A percentile compares a stretch with the other conserved stretches of the same genome.
Evolutionary conservation across 345 rosid genomes (phyloP).

Genomic region (Brassica nigra): DNA sequence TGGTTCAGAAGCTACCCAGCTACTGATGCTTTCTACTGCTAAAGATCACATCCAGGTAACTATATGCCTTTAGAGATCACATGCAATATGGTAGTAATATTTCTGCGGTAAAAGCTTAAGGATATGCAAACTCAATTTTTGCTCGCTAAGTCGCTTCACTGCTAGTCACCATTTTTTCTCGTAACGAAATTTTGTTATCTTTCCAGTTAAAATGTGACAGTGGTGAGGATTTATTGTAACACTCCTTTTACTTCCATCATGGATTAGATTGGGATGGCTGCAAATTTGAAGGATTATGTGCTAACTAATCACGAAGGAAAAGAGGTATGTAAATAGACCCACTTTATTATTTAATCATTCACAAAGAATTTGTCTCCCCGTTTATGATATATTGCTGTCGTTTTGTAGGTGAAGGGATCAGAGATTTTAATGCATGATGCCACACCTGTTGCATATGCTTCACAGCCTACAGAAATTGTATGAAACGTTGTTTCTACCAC

Average conservation of each 20-base stretch:
- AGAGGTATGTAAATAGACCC: slow-evolving; percentile 48
- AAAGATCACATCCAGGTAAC: slow-evolving; percentile 88
- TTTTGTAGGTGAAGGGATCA: slow-evolving; percentile 73
- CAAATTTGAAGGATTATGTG: slow-evolving; percentile 74
- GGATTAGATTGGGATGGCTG: slow-evolving; percentile 83
- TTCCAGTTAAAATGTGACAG: not conserved
- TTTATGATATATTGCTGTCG: slow-evolving; percentile 17
- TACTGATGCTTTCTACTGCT: slow-evolving; percentile 70
- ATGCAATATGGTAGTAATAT: not conserved
- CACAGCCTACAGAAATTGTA: slow-evolving; percentile 78
- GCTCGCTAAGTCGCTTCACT: slow-evolving; percentile 8
- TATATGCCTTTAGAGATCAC: not conserved
- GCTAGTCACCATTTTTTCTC: not conserved
- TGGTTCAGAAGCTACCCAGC: slow-evolving; percentile 65
- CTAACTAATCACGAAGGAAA: slow-evolving; percentile 66
- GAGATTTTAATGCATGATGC: slow-evolving; percentile 71
- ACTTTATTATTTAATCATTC: slow-evolving; percentile 5
- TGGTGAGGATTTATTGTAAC: not conserved
- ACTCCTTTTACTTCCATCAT: slow-evolving; percentile 3
- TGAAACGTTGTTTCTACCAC: slow-evolving; percentile 18
- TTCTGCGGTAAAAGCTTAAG: not conserved
- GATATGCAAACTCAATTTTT: slow-evolving; percentile 3
- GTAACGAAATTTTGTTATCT: not conserved
- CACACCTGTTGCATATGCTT: slow-evolving; percentile 77
- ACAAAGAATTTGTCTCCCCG: not conserved